Evolutionary conservation across 1,139 yeast species (phyloP), one percentile per base, ranked within the genome.

Genomic region (Zygosaccharomyces pseudobailii): DNA sequence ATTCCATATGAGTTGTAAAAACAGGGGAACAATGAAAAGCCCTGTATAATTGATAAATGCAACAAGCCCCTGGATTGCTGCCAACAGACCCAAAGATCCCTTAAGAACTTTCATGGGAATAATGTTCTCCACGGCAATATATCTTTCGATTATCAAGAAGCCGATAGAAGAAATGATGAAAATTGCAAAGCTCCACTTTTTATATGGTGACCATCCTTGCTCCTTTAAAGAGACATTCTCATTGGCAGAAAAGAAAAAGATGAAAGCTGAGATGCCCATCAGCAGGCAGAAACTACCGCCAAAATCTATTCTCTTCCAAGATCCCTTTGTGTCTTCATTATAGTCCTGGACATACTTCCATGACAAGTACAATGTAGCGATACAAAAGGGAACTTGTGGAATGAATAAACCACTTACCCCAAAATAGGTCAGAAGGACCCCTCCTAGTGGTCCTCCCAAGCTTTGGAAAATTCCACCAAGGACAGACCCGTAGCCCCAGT

Each of bases 211-310:
- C 42, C 48, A 40, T 8, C 36, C 45, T 17, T 19, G 28, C 4
- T 45, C 33, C 4, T 36, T 36, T 5, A 19, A 41, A 19, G 57
- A 33, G 7, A 50, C 36, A 30, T 44, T 42, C 13, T 54, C 43
- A 31, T 38, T 34, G 5, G 45, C 33, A 9, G 70, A 63, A 25
- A 70, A 59, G 8, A 68, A 45, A 49, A 68, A 58, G 33, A 87
- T 75, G 40, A 72, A 57, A 41, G 74, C 59, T 5, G 74, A 61
- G 53, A 85, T 71, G 1, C 82, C 66, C 22, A 71, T 48, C 42
- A 84, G 83, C 58, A 84, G 70, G 34, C 79, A 69, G 32, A 76
- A 63, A 1, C 88, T 78, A 5, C 96, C 96, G 39, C 74, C 67
- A 58, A 84, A 76, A 62, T 87, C 96, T 36, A 87, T 77, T 52